Evolutionary conservation across 345 rosid species (phyloP).

Genomic region (Hibiscus mutabilis): DNA sequence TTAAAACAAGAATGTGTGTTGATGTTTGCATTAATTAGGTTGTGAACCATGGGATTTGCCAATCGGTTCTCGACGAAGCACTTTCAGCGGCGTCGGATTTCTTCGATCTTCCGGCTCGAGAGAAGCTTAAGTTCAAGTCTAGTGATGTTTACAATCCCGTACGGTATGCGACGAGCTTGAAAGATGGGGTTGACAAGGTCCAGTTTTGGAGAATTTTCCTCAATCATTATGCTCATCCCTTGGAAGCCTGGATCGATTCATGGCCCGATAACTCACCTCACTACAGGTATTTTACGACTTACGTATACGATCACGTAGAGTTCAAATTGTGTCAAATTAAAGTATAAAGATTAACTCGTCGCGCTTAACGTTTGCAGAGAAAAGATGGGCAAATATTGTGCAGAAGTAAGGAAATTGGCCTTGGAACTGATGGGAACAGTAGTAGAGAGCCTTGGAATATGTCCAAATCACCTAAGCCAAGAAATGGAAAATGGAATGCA

Average conservation of each 20-base stretch:
- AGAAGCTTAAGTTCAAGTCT: slow-evolving; percentile 47
- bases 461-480: slow-evolving; percentile 29
- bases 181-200: slow-evolving; percentile 41
- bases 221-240: slow-evolving; percentile 66
- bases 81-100: slow-evolving; percentile 33
- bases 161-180: slow-evolving; percentile 49
- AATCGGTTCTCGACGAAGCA: slow-evolving; percentile 39
- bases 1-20: not conserved
- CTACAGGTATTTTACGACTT: slow-evolving; percentile 36
- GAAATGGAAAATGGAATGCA: slow-evolving; percentile 51
- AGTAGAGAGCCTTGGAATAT: slow-evolving; percentile 48
- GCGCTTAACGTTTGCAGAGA: slow-evolving; percentile 25
- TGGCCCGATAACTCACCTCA: slow-evolving; percentile 60
- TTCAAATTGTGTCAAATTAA: not conserved
- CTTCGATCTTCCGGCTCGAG: slow-evolving; percentile 36
- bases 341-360: too few relatives aligned
- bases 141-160: slow-evolving; percentile 51
- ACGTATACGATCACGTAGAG: too few relatives aligned
- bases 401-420: slow-evolving; percentile 34
- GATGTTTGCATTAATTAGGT: slow-evolving; percentile 17
- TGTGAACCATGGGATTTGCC: slow-evolving; percentile 51
- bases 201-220: slow-evolving; percentile 66
- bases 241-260: slow-evolving; percentile 37
- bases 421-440: slow-evolving; percentile 40
- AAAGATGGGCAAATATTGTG: slow-evolving; percentile 45